Base-by-base conservation (phyloP, 257 asterid species). In the Rubia yunnanensis region DNA sequence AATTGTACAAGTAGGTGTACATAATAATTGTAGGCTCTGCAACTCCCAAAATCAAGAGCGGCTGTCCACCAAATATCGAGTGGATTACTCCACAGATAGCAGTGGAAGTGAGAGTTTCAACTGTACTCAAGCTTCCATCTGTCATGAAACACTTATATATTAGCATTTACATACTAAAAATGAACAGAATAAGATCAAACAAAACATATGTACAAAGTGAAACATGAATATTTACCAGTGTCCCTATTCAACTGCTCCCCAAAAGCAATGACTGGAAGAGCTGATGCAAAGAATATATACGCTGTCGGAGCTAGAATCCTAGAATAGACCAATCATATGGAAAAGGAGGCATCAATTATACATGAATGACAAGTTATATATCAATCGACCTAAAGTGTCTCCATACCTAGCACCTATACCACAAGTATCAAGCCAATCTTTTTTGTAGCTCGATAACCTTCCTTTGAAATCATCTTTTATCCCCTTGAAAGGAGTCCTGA, bases 21-120 rank as follows among this genome's bases (percentile, higher is more conserved):
- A 91, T 91, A 49, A 91, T 91, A 68, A 91, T 87, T 30, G 98
- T 91, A 1, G 98, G 98, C 65, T 91, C 98, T 56, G 98, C 98
- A 76, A 91, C 96, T 70, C 98, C 98, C 69, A 91, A 72, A 65
- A 91, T 85, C 83, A 91, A 67, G n/a, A 91, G 78, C 38, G 98
- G 98, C 61, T 91, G 96, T 66, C 98, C 98, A 38, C 98, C 96
- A 0, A 88, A 76, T 54, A 88, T 76, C 4, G 98, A 66, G 72
- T 91, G 98, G 62, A 91, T 85, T 64, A 91, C 28, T 32, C 98
- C 98, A 75, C 96, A 88, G 5, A 91, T 72, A 59, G 95, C 94
- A 5, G 98, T 91, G 36, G 98, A 91, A 70, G 80, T 78, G 69
- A 91, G 95, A 65, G 98, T 83, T 80, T 91, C 98, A 20, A 83